A percentile compares a stretch with the other conserved stretches of the same genome.
phyloP scores from a whole-genome alignment of 768 basidiomycete species.

The Boletus pseudopeckii region DNA sequence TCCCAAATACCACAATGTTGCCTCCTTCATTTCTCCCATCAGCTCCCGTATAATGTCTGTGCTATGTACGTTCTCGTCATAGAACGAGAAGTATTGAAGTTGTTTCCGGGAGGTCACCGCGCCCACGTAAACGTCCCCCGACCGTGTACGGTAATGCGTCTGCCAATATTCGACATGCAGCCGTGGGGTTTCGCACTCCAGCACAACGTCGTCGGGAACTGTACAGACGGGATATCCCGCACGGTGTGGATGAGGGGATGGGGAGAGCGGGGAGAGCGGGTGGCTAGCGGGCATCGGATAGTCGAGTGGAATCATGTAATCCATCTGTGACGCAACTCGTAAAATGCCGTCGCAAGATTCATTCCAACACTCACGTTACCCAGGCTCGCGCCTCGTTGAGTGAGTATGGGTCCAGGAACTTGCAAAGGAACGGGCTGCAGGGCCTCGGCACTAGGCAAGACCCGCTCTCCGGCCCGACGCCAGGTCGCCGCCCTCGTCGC shows the following conservation, averaged over 20 bases:
- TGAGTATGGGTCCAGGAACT: conserved; percentile 12
- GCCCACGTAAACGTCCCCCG: conserved; percentile 41
- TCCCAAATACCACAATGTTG: conserved; percentile 21
- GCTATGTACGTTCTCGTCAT: conserved; percentile 44
- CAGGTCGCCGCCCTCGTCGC: neutral
- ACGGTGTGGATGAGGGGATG: neutral
- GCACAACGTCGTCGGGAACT: neutral
- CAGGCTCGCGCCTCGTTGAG: conserved; percentile 20
- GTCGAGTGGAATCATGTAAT: conserved; percentile 1
- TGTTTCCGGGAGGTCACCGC: conserved; percentile 34
- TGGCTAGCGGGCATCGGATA: conserved; percentile 2
- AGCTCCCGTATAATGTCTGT: conserved; percentile 38
- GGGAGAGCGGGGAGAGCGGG: neutral
- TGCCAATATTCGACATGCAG: conserved; percentile 4
- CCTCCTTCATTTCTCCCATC: conserved; percentile 39
- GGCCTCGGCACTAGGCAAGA: neutral
- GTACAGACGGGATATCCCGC: conserved; percentile 1
- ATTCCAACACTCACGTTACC: neutral
- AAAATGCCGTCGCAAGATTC: neutral
- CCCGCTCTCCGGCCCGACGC: neutral
- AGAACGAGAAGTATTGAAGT: conserved; percentile 34
- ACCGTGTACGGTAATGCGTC: conserved; percentile 31
- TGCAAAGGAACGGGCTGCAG: neutral
- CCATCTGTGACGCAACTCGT: neutral
- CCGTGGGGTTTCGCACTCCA: neutral